Evolutionary conservation across 2,329 filamentous ascomycete genomes (phyloP).

Genomic region (Nemania bipapillata): DNA sequence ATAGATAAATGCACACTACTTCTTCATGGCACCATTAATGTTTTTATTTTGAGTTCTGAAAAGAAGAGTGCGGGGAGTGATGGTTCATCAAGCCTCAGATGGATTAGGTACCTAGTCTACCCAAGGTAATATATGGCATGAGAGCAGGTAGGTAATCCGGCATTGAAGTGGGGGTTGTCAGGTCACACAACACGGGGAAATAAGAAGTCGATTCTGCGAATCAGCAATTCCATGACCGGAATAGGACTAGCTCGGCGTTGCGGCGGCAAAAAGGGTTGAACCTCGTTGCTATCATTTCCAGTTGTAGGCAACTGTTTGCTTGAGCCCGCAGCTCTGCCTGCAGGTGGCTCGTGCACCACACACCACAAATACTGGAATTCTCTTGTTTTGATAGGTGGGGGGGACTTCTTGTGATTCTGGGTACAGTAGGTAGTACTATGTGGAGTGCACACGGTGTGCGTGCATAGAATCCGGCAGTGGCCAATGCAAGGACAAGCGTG

Average conservation of each 20-base stretch:
- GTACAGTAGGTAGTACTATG: background rate
- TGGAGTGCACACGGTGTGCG: background rate
- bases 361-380: background rate
- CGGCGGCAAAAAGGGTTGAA: slow-evolving; percentile 3
- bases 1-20: background rate
- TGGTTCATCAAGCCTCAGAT: too few species aligned
- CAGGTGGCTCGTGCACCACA: slow-evolving; percentile 11
- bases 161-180: background rate
- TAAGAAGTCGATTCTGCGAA: slow-evolving; percentile 11
- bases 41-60: background rate
- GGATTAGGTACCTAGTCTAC: too few species aligned
- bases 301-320: slow-evolving; percentile 6
- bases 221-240: slow-evolving; percentile 17
- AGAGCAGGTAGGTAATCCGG: background rate
- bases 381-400: background rate
- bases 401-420: too few species aligned
- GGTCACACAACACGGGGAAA: slow-evolving; percentile 1
- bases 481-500: background rate
- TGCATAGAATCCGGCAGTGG: background rate
- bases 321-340: too few species aligned
- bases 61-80: too few species aligned
- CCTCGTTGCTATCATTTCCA: background rate
- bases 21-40: background rate
- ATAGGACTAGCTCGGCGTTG: slow-evolving; percentile 12
- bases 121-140: too few species aligned